Percentiles rank a stretch among this genome's conserved stretches.
These are phyloP conservation scores for Epichloe typhina DNA, from an alignment of 2,329 filamentous ascomycete genomes.

Conservation along the genomic window DNA sequence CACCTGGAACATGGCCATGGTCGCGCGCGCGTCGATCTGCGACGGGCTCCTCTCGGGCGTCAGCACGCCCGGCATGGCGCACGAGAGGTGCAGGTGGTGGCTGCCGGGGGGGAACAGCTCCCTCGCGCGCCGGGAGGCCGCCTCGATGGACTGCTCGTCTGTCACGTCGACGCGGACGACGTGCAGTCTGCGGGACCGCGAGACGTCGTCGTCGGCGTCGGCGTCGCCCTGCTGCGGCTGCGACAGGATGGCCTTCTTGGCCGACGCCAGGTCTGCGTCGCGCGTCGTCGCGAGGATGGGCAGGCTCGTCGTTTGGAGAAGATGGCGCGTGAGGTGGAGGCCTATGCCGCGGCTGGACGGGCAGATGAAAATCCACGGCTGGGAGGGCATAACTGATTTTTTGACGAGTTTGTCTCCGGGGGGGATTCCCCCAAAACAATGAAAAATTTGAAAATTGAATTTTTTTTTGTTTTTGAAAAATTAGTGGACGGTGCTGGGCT, in stretches of 20 bases:
- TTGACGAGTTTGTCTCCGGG: no score
- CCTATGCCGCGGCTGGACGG: constrained; percentile 37
- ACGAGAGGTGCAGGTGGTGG: constrained; percentile 53
- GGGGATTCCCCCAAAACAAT: no score
- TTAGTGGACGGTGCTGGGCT: no score
- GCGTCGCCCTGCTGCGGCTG: constrained; percentile 2
- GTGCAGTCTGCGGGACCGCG: constrained; percentile 20
- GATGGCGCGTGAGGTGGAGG: constrained; percentile 33
- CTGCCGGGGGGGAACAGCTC: constrained; percentile 34
- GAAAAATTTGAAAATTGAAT: no score
- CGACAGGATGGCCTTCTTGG: constrained; percentile 21
- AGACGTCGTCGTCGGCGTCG: neutral
- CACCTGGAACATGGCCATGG: constrained; percentile 56
- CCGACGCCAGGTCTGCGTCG: constrained; percentile 18
- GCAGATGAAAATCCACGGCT: constrained; percentile 36
- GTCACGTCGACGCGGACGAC: constrained; percentile 31
- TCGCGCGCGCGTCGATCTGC: constrained; percentile 47
- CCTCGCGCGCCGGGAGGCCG: constrained; percentile 38
- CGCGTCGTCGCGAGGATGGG: constrained; percentile 36
- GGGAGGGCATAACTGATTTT: constrained; percentile 25
- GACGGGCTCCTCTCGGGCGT: constrained; percentile 54
- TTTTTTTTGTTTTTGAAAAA: no score
- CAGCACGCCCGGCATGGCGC: constrained; percentile 59
- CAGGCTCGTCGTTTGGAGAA: constrained; percentile 32
- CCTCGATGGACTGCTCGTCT: constrained; percentile 49